Base-by-base conservation (phyloP, 179 eudicot species). In the Heliamphora pulchella region DNA sequence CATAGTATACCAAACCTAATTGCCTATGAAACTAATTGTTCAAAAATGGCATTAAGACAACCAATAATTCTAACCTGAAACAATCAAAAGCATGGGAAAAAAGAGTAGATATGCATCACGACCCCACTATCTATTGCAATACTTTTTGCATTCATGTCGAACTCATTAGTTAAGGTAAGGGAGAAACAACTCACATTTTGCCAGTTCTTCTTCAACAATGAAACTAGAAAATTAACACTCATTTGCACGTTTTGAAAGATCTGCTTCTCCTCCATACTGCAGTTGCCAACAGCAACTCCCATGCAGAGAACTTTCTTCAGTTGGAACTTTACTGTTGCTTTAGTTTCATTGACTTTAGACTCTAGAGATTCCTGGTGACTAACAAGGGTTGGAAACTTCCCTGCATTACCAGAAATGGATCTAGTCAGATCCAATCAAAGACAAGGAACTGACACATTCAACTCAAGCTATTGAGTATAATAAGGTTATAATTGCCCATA, bases 261-360 rank as follows among this genome's bases (percentile, higher is more conserved):
- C 77, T 93, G 97, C 85, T 91, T 93, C 84, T 93, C 97, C 11
- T 93, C 97, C 97, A 93, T 93, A 75, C 84, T 77, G 53, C 86
- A 87, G 85, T 93, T 93, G 0, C 94, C 97, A 48, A 93, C 96
- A 81, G 97, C 97, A 66, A 93, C 97, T n/a, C 97, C 97, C 97
- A 93, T 93, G 84, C 97, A 93, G 5, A 93, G 90, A 50, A 93
- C 97, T 86, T 93, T 93, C 83, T 93, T 93, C 78, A 93, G 83
- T 70, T 93, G 97, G 84, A 93, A 93, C 91, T 93, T 93, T 1
- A 93, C 89, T 0, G 91, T 93, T 0, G 97, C 96, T 85, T 93
- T 93, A 71, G 86, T 87, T 81, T 93, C 97, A 48, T 91, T 90
- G 6, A 78, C 77, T 20, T 82, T 73, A 47, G 81, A 66, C 72